phyloP scores from a whole-genome alignment of 352 stramenopile species.

The Globisporangium perplexum region DNA sequence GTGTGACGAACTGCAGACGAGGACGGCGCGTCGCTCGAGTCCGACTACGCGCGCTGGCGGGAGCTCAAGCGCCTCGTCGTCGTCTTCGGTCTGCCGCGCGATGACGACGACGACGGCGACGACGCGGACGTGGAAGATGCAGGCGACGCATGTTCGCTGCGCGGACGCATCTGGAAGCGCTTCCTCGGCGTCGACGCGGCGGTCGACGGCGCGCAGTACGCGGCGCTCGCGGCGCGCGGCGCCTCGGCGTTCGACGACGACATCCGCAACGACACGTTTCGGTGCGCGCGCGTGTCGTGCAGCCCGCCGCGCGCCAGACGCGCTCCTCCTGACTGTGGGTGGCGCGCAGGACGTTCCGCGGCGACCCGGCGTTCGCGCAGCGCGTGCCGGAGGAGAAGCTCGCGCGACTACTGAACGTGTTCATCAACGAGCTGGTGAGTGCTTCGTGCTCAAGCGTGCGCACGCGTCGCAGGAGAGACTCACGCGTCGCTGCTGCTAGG shows the following conservation, averaged over 20 bases:
- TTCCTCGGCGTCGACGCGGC: constrained; percentile 77
- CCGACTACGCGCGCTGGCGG: constrained; percentile 69
- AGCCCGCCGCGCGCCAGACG: no score
- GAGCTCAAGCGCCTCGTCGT: constrained; percentile 83
- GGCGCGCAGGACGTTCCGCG: constrained; percentile 65
- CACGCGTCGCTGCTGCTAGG: neutral
- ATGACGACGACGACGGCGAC: constrained; percentile 16
- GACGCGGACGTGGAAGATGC: neutral
- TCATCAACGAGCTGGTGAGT: constrained; percentile 79
- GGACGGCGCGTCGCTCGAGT: constrained; percentile 29
- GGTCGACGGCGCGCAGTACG: constrained; percentile 58
- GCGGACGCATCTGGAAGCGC: constrained; percentile 86
- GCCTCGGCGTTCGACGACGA: constrained; percentile 80
- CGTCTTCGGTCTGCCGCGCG: constrained; percentile 61
- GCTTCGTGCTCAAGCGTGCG: neutral
- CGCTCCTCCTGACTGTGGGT: neutral
- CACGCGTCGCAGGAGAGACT: no score
- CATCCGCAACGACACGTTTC: constrained; percentile 91
- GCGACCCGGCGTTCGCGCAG: constrained; percentile 82
- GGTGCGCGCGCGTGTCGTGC: constrained; percentile 11
- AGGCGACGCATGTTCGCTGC: constrained; percentile 40
- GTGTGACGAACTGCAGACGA: constrained; percentile 18
- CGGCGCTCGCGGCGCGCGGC: constrained; percentile 57
- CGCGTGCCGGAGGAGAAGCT: constrained; percentile 89
- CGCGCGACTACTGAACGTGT: constrained; percentile 88